Conservation (phyloP, 202 grass and related monocot species). For the Zoysia matrella region DNA sequence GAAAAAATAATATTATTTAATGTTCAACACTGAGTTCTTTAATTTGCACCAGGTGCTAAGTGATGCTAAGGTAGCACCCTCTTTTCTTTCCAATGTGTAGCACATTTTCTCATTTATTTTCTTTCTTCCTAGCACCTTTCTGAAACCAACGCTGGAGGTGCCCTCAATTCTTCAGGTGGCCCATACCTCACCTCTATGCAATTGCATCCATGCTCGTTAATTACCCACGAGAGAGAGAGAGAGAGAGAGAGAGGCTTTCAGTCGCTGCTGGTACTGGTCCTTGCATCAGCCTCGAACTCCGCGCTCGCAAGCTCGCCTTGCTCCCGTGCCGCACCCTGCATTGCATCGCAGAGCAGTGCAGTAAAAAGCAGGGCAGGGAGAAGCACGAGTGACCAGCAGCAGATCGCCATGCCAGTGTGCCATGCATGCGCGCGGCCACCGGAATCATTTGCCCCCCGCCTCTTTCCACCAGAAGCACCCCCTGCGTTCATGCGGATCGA, state of each 20-base stretch:
- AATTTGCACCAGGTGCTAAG: too few species aligned
- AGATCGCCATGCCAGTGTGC: conserved; percentile 9
- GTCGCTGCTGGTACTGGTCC: conserved; percentile 37
- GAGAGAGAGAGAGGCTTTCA: too few species aligned
- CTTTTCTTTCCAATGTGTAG: too few species aligned
- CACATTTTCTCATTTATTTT: too few species aligned
- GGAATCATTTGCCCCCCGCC: conserved; percentile 43
- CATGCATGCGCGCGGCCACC: conserved; percentile 36
- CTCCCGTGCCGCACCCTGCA: conserved; percentile 2
- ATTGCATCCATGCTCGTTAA: conserved; percentile 59
- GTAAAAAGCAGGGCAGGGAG: neutral
- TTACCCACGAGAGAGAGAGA: conserved; percentile 8
- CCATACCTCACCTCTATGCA: conserved; percentile 45
- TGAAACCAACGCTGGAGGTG: too few species aligned
- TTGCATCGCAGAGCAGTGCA: neutral
- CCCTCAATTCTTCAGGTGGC: conserved; percentile 35
- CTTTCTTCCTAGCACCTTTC: too few species aligned
- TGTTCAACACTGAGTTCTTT: too few species aligned
- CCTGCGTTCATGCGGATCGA: neutral
- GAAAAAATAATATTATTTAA: too few species aligned
- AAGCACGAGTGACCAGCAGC: neutral
- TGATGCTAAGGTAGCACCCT: too few species aligned
- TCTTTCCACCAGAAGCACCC: conserved; percentile 23
- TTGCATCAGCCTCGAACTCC: conserved; percentile 69
- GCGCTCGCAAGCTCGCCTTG: conserved; percentile 22